Evolutionary conservation across 352 stramenopile species (phyloP).

Genomic region (Pythium graminicola): DNA sequence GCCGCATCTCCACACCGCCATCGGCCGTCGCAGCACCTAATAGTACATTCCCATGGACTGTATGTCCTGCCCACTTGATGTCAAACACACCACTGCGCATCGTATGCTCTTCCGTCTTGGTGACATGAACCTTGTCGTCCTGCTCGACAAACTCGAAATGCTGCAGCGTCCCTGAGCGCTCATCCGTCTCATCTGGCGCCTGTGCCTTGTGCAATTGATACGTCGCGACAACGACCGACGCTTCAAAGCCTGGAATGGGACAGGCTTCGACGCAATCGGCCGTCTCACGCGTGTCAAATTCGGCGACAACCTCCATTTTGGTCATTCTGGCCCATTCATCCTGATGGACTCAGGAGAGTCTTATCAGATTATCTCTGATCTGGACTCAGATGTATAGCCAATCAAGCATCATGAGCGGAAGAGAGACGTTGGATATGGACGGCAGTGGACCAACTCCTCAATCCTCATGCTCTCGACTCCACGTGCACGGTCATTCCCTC

Average conservation of each 20-base stretch:
- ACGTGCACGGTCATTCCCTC: background rate
- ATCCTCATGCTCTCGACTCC: background rate
- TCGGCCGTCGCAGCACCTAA: slow-evolving; percentile 56
- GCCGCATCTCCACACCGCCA: slow-evolving; percentile 61
- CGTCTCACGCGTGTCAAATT: slow-evolving; percentile 71
- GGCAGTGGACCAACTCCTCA: no score
- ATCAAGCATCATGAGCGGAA: no score
- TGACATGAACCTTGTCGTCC: slow-evolving; percentile 28
- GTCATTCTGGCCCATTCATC: background rate
- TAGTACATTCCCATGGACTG: slow-evolving; percentile 43
- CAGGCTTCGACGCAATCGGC: slow-evolving; percentile 83
- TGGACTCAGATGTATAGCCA: background rate
- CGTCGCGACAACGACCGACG: slow-evolving; percentile 63
- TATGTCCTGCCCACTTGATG: slow-evolving; percentile 70
- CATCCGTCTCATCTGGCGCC: slow-evolving; percentile 24
- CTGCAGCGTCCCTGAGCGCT: slow-evolving; percentile 59
- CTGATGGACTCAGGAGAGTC: no score
- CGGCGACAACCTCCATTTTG: slow-evolving; percentile 37
- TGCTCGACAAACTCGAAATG: slow-evolving; percentile 38
- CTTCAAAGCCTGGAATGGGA: slow-evolving; percentile 49
- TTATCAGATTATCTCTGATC: no score
- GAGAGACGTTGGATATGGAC: no score
- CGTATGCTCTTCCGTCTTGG: slow-evolving; percentile 38
- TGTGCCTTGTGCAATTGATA: slow-evolving; percentile 77
- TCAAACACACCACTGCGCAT: slow-evolving; percentile 73